Percentiles rank a stretch among this genome's conserved stretches.
Conservation (phyloP, 192 early-diverging fungal genomes). For the Linnemannia hyalina region DNA sequence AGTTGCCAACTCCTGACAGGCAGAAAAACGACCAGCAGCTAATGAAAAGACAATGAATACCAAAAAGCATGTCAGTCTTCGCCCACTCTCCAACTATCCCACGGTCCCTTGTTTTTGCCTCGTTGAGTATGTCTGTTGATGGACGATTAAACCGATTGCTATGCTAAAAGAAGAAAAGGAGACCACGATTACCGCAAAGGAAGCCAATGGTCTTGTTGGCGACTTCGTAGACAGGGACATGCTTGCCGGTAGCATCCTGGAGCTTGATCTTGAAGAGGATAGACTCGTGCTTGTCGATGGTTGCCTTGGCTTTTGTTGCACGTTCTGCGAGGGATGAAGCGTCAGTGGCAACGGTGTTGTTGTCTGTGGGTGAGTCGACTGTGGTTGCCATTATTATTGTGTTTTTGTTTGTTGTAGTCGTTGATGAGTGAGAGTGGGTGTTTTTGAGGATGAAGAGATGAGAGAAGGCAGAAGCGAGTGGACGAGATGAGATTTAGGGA, state of each 20-base stretch:
- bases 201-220: slow-evolving; percentile 50
- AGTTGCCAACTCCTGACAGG: slow-evolving; percentile 37
- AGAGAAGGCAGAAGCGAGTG: neutral
- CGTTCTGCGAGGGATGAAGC: neutral
- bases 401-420: neutral
- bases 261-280: slow-evolving; percentile 52
- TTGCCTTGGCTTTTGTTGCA: slow-evolving; percentile 27
- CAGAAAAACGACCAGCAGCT: slow-evolving; percentile 43
- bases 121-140: neutral
- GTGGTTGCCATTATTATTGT: slow-evolving; percentile 11
- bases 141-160: neutral
- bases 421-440: neutral
- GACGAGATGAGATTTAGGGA: slow-evolving; percentile 1
- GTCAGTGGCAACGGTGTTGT: neutral
- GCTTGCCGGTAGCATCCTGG: slow-evolving; percentile 36
- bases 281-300: slow-evolving; percentile 38
- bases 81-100: neutral
- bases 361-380: slow-evolving; percentile 1
- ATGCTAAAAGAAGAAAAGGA: neutral
- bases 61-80: neutral
- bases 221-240: slow-evolving; percentile 50
- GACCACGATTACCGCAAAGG: slow-evolving; percentile 33
- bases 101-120: neutral
- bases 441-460: neutral
- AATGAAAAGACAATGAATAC: neutral